Evolutionary conservation across 2,329 filamentous ascomycete genomes (phyloP).

Genomic region (Xylariaceae sp.): DNA sequence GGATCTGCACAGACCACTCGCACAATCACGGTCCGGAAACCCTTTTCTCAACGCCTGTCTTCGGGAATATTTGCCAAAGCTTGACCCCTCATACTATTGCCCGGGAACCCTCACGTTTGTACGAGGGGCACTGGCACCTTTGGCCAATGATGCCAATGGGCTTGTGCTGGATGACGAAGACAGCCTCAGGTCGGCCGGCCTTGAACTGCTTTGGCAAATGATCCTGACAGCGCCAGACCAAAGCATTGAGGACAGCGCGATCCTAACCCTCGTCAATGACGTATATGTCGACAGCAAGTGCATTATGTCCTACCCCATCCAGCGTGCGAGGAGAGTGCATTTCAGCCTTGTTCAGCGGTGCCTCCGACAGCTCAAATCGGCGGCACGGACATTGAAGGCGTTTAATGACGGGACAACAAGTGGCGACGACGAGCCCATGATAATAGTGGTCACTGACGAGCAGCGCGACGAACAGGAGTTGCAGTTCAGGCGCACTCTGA

Average conservation of each 20-base stretch:
- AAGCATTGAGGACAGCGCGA: constrained; percentile 61
- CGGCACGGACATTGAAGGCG: constrained; percentile 50
- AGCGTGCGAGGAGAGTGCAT: constrained; percentile 52
- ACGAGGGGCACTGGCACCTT: constrained; percentile 39
- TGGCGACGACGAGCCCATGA: constrained; percentile 46
- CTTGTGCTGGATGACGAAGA: constrained; percentile 44
- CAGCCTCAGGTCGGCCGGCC: constrained; percentile 43
- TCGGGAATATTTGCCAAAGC: constrained; percentile 45
- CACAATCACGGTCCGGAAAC: constrained; percentile 39
- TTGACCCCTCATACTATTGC: constrained; percentile 53
- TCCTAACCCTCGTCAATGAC: constrained; percentile 59
- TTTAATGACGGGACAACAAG: constrained; percentile 34
- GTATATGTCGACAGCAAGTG: constrained; percentile 58
- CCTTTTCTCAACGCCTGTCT: constrained; percentile 49
- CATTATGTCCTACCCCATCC: constrained; percentile 42
- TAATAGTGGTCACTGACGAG: constrained; percentile 38
- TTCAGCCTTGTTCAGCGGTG: constrained; percentile 66
- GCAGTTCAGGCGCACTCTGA: constrained; percentile 60
- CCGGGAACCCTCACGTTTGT: constrained; percentile 57
- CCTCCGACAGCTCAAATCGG: constrained; percentile 58
- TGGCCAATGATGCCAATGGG: constrained; percentile 36
- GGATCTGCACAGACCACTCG: constrained; percentile 46
- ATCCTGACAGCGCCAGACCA: constrained; percentile 60
- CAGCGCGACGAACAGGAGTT: constrained; percentile 49
- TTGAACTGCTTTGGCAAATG: constrained; percentile 77